Base-by-base conservation (phyloP, 208 protist species). In the Herpetomonas samuelpessoai region DNA sequence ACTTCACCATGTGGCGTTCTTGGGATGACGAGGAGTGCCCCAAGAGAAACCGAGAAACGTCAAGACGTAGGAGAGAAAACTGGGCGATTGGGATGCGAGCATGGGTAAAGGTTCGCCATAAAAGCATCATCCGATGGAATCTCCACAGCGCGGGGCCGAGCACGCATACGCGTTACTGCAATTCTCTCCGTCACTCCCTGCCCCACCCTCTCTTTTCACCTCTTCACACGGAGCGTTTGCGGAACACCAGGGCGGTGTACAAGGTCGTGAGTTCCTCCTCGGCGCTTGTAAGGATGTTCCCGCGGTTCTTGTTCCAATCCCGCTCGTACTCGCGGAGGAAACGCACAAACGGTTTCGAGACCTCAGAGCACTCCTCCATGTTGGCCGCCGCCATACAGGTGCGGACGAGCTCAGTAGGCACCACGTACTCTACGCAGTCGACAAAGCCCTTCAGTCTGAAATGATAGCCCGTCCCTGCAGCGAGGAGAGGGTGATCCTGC, bases 391-490 rank as follows among this genome's bases (percentile, higher is more conserved):
- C 41, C 0, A 79, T 76, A 28, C 61, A 52, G 21, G 54, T 24
- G 26, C 53, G 61, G 7, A 95, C 49, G 19, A 72, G 59, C 2
- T 68, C 59, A 16, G 74, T 31, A 29, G 85, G 79, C 10, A 92
- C 88, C 10, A 92, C 81, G 50, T 88, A 95, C 71, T 95, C 85
- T 12, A 75, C 58, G 65, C 88, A 92, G 61, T 95, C 85, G 3
- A 95, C 88, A 72, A 95, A 95, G n/a, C 86, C 88, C 0, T 91
- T 68, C n/a, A 95, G 68, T 1, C 46, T 41, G 48, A 95, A 95
- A 54, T 82, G 77, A 47, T 95, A 95, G 60, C 71, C 57, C 10
- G 83, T 84, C 27, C 88, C 81, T 0, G 83, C 46, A 3, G 47
- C 52, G 0, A 95, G 64, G 49, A 58, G 45, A 7, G 31, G 9